Evolutionary conservation across 1,139 yeast species (phyloP).

Genomic region (Yarrowia galli): DNA sequence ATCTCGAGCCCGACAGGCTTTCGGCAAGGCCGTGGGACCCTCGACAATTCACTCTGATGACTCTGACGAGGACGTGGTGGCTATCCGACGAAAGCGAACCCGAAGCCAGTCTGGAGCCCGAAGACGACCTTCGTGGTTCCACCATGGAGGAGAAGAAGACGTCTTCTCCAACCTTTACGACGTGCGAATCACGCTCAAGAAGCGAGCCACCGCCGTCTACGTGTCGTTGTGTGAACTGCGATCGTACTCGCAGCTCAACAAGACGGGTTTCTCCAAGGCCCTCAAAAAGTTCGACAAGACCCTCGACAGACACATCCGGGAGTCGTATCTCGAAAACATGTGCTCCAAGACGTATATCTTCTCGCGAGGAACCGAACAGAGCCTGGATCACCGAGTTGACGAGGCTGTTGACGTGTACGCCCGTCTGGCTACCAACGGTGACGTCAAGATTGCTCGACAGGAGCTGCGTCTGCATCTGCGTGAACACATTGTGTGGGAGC

Average conservation of each 20-base stretch:
- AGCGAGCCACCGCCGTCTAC: constrained; percentile 68
- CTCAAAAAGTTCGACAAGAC: constrained; percentile 91
- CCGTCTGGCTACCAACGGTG: constrained; percentile 53
- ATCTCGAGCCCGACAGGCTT: constrained; percentile 19
- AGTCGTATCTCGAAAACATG: constrained; percentile 54
- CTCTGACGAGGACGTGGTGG: constrained; percentile 28
- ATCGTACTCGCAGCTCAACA: constrained; percentile 80
- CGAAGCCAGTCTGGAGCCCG: constrained; percentile 35
- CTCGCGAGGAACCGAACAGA: constrained; percentile 55
- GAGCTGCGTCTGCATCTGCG: constrained; percentile 79
- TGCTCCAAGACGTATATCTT: constrained; percentile 56
- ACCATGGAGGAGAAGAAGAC: constrained; percentile 48
- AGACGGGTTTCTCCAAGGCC: constrained; percentile 87
- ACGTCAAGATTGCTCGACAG: constrained; percentile 62
- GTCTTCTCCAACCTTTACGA: constrained; percentile 55
- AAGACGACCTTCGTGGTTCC: constrained; percentile 39
- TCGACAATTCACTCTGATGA: constrained; percentile 24
- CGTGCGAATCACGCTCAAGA: constrained; percentile 69
- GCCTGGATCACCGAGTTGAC: constrained; percentile 58
- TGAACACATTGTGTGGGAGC: constrained; percentile 95
- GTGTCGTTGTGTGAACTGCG: constrained; percentile 83
- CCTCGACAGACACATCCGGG: constrained; percentile 65
- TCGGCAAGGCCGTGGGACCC: constrained; percentile 16
- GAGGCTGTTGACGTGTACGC: constrained; percentile 62
- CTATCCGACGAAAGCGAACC: constrained; percentile 24